phyloP scores from a whole-genome alignment of 2,329 filamentous ascomycete genomes.

The Fusarium sp. region DNA sequence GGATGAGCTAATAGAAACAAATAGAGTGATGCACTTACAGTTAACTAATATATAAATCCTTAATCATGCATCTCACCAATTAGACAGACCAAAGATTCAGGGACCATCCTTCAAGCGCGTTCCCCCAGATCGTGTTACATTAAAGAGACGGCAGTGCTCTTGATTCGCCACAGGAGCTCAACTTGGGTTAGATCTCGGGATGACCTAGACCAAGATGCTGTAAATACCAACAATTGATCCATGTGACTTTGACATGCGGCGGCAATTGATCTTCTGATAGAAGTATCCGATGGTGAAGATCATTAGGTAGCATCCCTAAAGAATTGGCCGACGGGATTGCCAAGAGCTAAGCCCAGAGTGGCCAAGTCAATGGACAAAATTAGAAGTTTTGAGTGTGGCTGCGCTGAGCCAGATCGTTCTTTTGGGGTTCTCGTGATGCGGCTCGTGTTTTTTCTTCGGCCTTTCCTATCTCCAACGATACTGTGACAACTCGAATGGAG shows the following conservation, averaged over 20 bases:
- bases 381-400: slow-evolving; percentile 25
- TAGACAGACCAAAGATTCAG: not conserved
- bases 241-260: not conserved
- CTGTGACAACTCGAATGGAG: slow-evolving; percentile 1
- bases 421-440: slow-evolving; percentile 29
- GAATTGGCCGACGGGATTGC: slow-evolving; percentile 7
- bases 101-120: slow-evolving; percentile 15
- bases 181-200: not conserved
- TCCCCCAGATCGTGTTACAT: slow-evolving; percentile 27
- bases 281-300: not conserved
- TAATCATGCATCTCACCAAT: not conserved
- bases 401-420: not conserved
- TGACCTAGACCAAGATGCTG: not conserved
- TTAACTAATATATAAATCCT: not conserved
- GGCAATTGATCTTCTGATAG: not conserved
- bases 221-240: not conserved
- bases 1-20: slow-evolving; percentile 23
- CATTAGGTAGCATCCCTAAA: not conserved
- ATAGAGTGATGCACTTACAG: not conserved
- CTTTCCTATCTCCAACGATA: not conserved
- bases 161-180: slow-evolving; percentile 25
- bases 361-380: slow-evolving; percentile 37
- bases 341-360: slow-evolving; percentile 30
- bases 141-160: slow-evolving; percentile 31
- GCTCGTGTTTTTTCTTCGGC: slow-evolving; percentile 22